Conservation (phyloP, 495 filamentous ascomycete genomes). For the Opeltia flavorubescens region DNA sequence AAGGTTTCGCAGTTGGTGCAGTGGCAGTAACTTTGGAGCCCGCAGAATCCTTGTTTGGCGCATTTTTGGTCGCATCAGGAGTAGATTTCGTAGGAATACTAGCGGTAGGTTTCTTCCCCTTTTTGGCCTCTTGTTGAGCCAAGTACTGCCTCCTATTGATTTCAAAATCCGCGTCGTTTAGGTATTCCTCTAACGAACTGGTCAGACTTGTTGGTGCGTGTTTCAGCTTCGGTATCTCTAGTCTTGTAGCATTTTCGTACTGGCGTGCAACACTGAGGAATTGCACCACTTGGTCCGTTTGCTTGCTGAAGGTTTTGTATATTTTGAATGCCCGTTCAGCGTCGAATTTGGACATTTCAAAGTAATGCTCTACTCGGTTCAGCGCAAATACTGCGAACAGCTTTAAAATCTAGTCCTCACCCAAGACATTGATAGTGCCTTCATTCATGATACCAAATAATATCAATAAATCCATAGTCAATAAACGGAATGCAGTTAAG, state of each 20-base stretch:
- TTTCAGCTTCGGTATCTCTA: slow-evolving; percentile 95
- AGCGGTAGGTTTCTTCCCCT: slow-evolving; percentile 27
- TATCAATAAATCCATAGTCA: slow-evolving; percentile 79
- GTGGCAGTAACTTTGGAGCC: slow-evolving; percentile 20
- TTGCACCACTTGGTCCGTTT: slow-evolving; percentile 84
- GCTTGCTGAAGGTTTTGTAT: slow-evolving; percentile 83
- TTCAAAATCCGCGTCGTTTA: slow-evolving; percentile 94
- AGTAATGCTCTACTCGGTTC: slow-evolving; percentile 65
- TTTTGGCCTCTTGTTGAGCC: slow-evolving; percentile 71
- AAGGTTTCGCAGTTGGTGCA: slow-evolving; percentile 12
- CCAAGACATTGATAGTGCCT: slow-evolving; percentile 92
- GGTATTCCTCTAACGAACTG: slow-evolving; percentile 81
- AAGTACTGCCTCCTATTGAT: slow-evolving; percentile 84
- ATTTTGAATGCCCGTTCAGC: slow-evolving; percentile 85
- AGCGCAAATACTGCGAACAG: background rate
- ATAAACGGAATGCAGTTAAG: slow-evolving; percentile 81
- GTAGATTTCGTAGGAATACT: slow-evolving; percentile 11
- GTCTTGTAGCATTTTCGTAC: slow-evolving; percentile 77
- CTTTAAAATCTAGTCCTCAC: slow-evolving; percentile 31
- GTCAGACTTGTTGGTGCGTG: slow-evolving; percentile 88
- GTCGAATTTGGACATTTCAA: slow-evolving; percentile 92
- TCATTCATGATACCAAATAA: slow-evolving; percentile 95
- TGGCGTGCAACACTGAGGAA: slow-evolving; percentile 78
- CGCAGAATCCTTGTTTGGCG: slow-evolving; percentile 12
- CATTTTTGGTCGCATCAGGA: slow-evolving; percentile 17